phyloP scores from a whole-genome alignment of 768 basidiomycete species.

The Daedalea quercina region DNA sequence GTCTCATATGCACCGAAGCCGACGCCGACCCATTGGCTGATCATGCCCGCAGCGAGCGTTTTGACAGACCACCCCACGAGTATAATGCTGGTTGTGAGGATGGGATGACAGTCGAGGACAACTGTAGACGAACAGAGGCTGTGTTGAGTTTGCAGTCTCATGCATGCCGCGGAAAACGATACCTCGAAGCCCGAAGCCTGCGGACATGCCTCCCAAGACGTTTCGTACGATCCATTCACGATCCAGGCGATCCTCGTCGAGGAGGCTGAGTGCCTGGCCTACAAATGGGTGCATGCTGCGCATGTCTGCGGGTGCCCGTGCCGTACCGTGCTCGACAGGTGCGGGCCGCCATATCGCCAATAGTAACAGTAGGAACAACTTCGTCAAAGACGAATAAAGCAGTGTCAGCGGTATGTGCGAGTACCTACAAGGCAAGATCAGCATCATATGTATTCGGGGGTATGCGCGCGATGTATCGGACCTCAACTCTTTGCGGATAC shows the following conservation, averaged over 20 bases:
- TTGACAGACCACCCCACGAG: conserved; percentile 69
- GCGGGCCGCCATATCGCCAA: conserved; percentile 74
- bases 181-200: conserved; percentile 83
- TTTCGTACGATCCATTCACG: conserved; percentile 83
- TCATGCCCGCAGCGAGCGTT: conserved; percentile 51
- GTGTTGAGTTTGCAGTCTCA: background rate
- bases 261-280: conserved; percentile 37
- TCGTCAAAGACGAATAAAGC: conserved; percentile 79
- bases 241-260: conserved; percentile 71
- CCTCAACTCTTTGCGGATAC: conserved; percentile 61
- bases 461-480: conserved; percentile 16
- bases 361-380: conserved; percentile 76
- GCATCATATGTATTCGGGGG: background rate
- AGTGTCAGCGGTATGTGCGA: conserved; percentile 74
- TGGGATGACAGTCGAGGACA: conserved; percentile 68
- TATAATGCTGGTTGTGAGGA: conserved; percentile 71
- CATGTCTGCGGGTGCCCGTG: background rate
- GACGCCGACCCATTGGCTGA: conserved; percentile 60
- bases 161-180: background rate
- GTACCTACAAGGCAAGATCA: conserved; percentile 34
- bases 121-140: conserved; percentile 35
- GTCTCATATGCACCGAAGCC: conserved; percentile 34
- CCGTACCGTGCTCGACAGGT: conserved; percentile 15
- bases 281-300: too few relatives aligned
- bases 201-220: conserved; percentile 78